These are phyloP conservation scores for Boehmeria nivea DNA, from an alignment of 306 rosid genomes.

Conservation along the genomic window DNA sequence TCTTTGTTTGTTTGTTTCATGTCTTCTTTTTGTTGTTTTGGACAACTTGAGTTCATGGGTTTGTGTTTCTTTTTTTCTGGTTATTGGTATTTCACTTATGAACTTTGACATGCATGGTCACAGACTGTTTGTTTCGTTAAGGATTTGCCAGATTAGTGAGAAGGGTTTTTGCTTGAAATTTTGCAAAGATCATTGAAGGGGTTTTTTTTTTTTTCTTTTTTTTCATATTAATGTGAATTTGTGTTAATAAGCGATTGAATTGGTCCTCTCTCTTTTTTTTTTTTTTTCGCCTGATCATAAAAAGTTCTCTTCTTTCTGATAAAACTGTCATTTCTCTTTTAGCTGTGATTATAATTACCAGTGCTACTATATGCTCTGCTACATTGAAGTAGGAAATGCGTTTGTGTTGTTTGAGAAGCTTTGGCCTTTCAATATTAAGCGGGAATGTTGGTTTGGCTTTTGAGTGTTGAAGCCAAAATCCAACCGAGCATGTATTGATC, in stretches of 20 bases:
- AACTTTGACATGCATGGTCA: conserved; percentile 4
- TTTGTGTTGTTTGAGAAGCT: not conserved
- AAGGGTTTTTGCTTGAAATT: not conserved
- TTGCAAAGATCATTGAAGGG: not conserved
- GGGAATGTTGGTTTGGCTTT: too few species aligned
- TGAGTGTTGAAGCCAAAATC: too few species aligned
- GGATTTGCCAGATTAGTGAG: not conserved
- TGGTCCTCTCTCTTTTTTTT: too few species aligned
- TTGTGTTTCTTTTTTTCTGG: not conserved
- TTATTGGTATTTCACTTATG: not conserved
- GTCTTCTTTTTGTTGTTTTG: not conserved
- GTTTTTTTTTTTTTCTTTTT: not conserved
- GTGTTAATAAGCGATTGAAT: too few species aligned
- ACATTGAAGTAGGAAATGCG: too few species aligned
- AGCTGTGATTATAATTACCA: too few species aligned
- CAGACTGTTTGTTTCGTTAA: not conserved
- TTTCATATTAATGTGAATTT: not conserved
- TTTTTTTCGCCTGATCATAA: too few species aligned
- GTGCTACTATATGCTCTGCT: too few species aligned
- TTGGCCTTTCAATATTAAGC: too few species aligned
- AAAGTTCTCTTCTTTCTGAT: too few species aligned
- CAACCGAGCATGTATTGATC: too few species aligned
- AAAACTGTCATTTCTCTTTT: too few species aligned
- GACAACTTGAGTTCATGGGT: conserved; percentile 2
- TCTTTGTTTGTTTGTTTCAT: not conserved